phyloP scores from a whole-genome alignment of 768 basidiomycete genomes.

The Pleurotus eryngii region DNA sequence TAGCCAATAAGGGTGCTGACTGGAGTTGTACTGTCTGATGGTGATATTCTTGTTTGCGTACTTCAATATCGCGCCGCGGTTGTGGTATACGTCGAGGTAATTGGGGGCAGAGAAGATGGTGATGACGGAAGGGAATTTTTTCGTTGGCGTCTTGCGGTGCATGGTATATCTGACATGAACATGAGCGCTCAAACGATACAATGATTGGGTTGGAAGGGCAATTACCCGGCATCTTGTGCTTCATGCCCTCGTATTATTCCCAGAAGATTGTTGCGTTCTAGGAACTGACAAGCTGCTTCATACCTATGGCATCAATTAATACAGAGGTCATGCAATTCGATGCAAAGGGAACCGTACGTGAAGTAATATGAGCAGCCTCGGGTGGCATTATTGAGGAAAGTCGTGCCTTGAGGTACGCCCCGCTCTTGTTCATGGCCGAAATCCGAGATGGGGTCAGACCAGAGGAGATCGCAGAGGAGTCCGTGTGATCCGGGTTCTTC shows the following conservation, averaged over 20 bases:
- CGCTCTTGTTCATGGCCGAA: conserved; percentile 81
- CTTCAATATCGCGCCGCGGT: conserved; percentile 95
- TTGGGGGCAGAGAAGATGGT: conserved; percentile 98
- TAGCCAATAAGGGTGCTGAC: conserved; percentile 89
- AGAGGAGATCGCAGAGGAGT: conserved; percentile 89
- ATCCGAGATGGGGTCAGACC: conserved; percentile 90
- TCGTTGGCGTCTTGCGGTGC: conserved; percentile 92
- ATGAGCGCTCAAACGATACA: not conserved
- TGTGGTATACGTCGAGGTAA: conserved; percentile 95
- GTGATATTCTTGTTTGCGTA: conserved; percentile 97
- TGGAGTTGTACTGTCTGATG: conserved; percentile 81
- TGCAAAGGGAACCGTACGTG: conserved; percentile 57
- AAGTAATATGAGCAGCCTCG: conserved; percentile 92
- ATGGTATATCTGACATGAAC: conserved; percentile 67
- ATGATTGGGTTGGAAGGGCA: not conserved
- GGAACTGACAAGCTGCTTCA: conserved; percentile 87
- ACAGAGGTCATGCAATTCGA: not conserved
- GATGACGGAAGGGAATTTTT: conserved; percentile 95
- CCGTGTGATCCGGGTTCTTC: conserved; percentile 91
- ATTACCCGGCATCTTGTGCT: conserved; percentile 92
- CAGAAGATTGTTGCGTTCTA: conserved; percentile 88
- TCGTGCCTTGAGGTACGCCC: conserved; percentile 53
- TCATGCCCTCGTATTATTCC: conserved; percentile 96
- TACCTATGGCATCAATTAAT: conserved; percentile 40
- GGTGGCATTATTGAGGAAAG: conserved; percentile 76